Evolutionary conservation across 768 basidiomycete genomes (phyloP), one percentile per base, ranked within the genome.

Genomic region (Mycena rosella): DNA sequence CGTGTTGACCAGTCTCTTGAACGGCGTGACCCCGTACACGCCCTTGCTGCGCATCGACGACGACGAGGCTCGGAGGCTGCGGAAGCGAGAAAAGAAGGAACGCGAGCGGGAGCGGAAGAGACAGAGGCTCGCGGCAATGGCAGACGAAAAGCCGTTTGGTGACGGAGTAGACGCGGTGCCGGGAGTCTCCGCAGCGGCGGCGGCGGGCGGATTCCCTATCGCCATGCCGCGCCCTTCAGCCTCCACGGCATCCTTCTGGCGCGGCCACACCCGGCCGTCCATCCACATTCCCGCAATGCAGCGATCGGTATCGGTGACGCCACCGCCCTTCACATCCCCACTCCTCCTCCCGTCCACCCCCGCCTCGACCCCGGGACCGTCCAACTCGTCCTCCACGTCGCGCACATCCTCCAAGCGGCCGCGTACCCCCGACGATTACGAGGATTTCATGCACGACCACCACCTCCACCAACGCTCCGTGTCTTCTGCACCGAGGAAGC

Each of bases 361-460:
- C 8, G 86, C 85, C 42, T 88, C 91, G 24, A 94, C 92, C 0
- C 93, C 93, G 3, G 91, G 88, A 7, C 91, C 91, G 6, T 93
- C 91, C 49, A 83, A 86, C 68, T 92, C 93, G 18, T 91, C 90
- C 5, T 84, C 85, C 68, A 91, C 91, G 4, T 93, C 93, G 0
- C 86, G 87, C 55, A 91, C 90, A 18, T 94, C 93, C 15, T 93
- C 93, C 54, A 94, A 94, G 81, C 85, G 92, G 60, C 93, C 91
- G 27, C 87, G 81, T 64, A 94, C 93, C 0, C 93, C 93, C 11
- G 86, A 86, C 60, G 91, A 94, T 67, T 84, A 87, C 67, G 85
- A 85, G 20, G 74, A 83, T 27, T 63, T 84, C 30, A 65, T 65
- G 42, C 70, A 14, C 70, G 75, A 58, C 65, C 65, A 67, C 54